These are phyloP conservation scores for Dactylella cylindrospora DNA, from an alignment of 2,329 filamentous ascomycete species.

Conservation along the genomic window DNA sequence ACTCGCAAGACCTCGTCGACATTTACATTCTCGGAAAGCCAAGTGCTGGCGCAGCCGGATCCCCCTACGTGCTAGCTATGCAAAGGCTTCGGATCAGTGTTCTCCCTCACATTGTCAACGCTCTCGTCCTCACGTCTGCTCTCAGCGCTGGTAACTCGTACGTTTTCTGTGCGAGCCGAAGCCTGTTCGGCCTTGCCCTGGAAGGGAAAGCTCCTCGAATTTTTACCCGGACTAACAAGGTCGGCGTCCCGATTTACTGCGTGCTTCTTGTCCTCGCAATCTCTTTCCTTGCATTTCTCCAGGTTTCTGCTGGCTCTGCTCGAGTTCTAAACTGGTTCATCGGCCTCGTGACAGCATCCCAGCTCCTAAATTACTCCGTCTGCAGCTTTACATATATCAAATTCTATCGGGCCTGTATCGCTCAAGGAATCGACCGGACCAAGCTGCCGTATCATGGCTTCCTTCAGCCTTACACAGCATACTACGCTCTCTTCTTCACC, in stretches of 20 bases:
- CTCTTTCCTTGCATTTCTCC: slow-evolving; percentile 71
- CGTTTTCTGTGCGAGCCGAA: slow-evolving; percentile 68
- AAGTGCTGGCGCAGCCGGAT: slow-evolving; percentile 64
- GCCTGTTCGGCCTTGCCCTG: slow-evolving; percentile 64
- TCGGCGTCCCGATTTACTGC: slow-evolving; percentile 73
- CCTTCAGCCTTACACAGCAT: slow-evolving; percentile 72
- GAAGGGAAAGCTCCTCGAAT: slow-evolving; percentile 67
- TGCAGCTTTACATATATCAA: slow-evolving; percentile 71
- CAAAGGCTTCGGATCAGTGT: slow-evolving; percentile 64
- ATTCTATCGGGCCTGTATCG: slow-evolving; percentile 69
- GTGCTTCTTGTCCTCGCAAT: slow-evolving; percentile 67
- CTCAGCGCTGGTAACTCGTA: slow-evolving; percentile 70
- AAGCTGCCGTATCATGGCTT: slow-evolving; percentile 69
- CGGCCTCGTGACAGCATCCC: slow-evolving; percentile 70
- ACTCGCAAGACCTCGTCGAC: slow-evolving; percentile 63
- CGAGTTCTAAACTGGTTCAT: slow-evolving; percentile 74
- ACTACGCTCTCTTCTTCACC: slow-evolving; percentile 64
- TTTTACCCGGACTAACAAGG: slow-evolving; percentile 63
- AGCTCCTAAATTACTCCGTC: slow-evolving; percentile 71
- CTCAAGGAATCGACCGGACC: slow-evolving; percentile 68
- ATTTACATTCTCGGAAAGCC: slow-evolving; percentile 63
- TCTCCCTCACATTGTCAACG: slow-evolving; percentile 72
- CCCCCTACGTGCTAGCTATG: slow-evolving; percentile 69
- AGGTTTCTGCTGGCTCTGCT: slow-evolving; percentile 66
- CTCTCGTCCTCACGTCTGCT: slow-evolving; percentile 68